Conservation (phyloP, 441 rosid species). For the Pelargonium australe region DNA sequence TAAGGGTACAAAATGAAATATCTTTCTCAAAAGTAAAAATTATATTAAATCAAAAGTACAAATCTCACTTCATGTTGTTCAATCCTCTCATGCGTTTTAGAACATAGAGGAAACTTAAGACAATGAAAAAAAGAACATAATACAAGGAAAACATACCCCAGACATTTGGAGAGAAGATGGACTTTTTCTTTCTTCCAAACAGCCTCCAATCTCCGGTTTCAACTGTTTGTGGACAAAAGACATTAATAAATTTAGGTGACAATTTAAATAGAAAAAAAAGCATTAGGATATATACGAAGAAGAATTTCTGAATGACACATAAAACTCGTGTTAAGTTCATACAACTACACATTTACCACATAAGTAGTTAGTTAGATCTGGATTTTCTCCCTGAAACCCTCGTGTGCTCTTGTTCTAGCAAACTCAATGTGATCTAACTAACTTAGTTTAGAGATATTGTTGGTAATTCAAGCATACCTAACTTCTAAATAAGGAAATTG, state of each 20-base stretch:
- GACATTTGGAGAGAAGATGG: conserved; percentile 25
- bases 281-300: neutral
- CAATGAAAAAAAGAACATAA: neutral
- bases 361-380: too few relatives aligned
- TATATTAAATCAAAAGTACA: neutral
- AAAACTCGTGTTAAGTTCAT: neutral
- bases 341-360: neutral
- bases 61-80: neutral
- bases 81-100: neutral
- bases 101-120: neutral
- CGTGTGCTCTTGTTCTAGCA: too few relatives aligned
- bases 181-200: conserved; percentile 28
- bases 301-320: neutral
- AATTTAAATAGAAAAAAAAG: neutral
- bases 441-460: neutral
- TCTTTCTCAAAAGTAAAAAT: neutral
- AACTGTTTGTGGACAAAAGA: conserved; percentile 33
- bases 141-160: conserved; percentile 28
- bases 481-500: too few relatives aligned
- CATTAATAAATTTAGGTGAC: neutral
- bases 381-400: too few relatives aligned
- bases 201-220: conserved; percentile 34
- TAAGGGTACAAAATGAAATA: neutral
- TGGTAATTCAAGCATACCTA: too few relatives aligned
- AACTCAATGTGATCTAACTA: too few relatives aligned